phyloP scores from a whole-genome alignment of 2,329 filamentous ascomycete genomes.

The Akanthomyces muscarius region DNA sequence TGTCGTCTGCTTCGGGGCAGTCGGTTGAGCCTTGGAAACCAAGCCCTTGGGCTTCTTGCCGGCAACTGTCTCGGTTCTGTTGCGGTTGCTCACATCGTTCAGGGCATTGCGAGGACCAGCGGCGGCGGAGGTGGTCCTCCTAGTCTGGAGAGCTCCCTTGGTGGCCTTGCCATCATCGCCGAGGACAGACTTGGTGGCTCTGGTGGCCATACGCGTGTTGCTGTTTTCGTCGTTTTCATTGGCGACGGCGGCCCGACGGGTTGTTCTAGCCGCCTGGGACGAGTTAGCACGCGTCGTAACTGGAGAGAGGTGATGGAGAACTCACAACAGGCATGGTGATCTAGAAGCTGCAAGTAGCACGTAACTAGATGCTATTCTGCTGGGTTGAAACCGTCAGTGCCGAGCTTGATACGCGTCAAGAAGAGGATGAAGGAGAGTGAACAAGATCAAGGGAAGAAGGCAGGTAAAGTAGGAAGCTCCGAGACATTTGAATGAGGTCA shows the following conservation, averaged over 20 bases:
- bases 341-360: slow-evolving; percentile 13
- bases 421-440: background rate
- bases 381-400: slow-evolving; percentile 4
- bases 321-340: slow-evolving; percentile 18
- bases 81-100: slow-evolving; percentile 92
- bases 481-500: slow-evolving; percentile 29
- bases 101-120: slow-evolving; percentile 76
- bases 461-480: slow-evolving; percentile 21
- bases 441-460: slow-evolving; percentile 12
- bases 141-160: slow-evolving; percentile 65
- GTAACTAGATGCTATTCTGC: slow-evolving; percentile 15
- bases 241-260: slow-evolving; percentile 69
- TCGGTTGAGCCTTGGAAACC: slow-evolving; percentile 77
- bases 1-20: slow-evolving; percentile 68
- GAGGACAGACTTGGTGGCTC: slow-evolving; percentile 83
- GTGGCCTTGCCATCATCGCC: slow-evolving; percentile 55
- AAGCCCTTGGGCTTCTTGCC: slow-evolving; percentile 75
- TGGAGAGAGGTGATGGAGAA: background rate
- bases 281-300: slow-evolving; percentile 5
- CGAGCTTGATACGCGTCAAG: slow-evolving; percentile 9
- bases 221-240: slow-evolving; percentile 96
- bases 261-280: slow-evolving; percentile 56
- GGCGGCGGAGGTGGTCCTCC: slow-evolving; percentile 54
- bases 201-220: slow-evolving; percentile 84
- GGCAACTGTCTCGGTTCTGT: slow-evolving; percentile 68